Percentiles rank a stretch among this genome's conserved stretches.
These are phyloP conservation scores for Gentiana macrophylla DNA, from an alignment of 257 asterid genomes.

Conservation along the genomic window DNA sequence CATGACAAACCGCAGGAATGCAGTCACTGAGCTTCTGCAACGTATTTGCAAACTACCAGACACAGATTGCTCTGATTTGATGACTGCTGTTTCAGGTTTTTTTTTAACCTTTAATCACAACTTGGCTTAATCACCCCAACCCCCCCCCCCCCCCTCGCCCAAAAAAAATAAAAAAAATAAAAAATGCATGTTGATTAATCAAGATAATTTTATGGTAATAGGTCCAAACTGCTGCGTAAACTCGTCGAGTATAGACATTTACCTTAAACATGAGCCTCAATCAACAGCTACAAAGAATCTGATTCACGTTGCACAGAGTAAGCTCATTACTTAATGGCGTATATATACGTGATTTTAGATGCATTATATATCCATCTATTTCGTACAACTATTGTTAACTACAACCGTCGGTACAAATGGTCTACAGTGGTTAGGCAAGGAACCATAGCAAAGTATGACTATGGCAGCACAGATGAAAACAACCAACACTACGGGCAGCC, in stretches of 20 bases:
- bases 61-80: constrained; percentile 40
- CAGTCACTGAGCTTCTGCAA: constrained; percentile 42
- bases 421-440: constrained; percentile 52
- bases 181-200: not conserved
- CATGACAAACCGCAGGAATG: constrained; percentile 24
- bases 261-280: constrained; percentile 34
- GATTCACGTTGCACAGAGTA: constrained; percentile 72
- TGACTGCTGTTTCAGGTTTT: constrained; percentile 43
- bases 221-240: constrained; percentile 68
- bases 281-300: constrained; percentile 71
- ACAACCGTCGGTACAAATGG: no score
- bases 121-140: not conserved
- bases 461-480: constrained; percentile 37
- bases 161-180: no score
- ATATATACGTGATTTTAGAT: no score
- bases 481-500: constrained; percentile 39
- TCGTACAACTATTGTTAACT: no score
- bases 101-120: not conserved
- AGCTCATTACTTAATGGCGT: constrained; percentile 4
- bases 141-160: no score
- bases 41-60: constrained; percentile 35
- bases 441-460: constrained; percentile 41
- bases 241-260: constrained; percentile 30
- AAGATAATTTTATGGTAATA: constrained; percentile 4
- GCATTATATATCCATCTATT: no score